These are phyloP conservation scores for Pyronema omphalodes DNA, from an alignment of 495 filamentous ascomycete genomes.

Conservation along the genomic window DNA sequence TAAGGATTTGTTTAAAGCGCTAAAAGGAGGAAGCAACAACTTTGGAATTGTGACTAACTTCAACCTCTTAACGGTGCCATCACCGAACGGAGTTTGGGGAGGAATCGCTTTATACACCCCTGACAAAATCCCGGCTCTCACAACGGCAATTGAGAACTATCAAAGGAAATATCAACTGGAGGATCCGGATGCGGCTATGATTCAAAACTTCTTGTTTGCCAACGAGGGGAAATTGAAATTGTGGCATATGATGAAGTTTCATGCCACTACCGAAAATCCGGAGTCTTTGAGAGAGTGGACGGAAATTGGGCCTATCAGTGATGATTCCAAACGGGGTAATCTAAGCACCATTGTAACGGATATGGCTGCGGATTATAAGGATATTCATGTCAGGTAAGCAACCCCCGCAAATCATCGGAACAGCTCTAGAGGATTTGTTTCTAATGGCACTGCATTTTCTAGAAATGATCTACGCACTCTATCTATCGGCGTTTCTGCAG, in stretches of 20 bases:
- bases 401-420: neutral
- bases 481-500: constrained; percentile 7
- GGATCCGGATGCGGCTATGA: constrained; percentile 2
- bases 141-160: neutral
- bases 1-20: constrained; percentile 37
- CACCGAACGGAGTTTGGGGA: neutral
- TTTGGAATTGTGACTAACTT: constrained; percentile 28
- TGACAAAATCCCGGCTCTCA: neutral
- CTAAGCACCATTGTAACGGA: neutral
- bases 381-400: neutral
- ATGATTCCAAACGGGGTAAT: neutral
- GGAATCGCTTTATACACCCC: neutral
- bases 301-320: neutral
- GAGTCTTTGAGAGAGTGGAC: neutral
- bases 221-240: neutral
- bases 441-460: neutral
- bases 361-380: neutral
- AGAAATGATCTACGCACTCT: constrained; percentile 8
- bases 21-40: constrained; percentile 37
- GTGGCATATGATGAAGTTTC: neutral
- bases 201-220: neutral
- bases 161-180: neutral
- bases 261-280: neutral
- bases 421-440: neutral
- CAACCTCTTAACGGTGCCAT: constrained; percentile 9